Percentiles rank a stretch among this genome's conserved stretches.
These are phyloP conservation scores for Blastobotrys apis DNA, from an alignment of 1,139 yeast species.

Conservation along the genomic window DNA sequence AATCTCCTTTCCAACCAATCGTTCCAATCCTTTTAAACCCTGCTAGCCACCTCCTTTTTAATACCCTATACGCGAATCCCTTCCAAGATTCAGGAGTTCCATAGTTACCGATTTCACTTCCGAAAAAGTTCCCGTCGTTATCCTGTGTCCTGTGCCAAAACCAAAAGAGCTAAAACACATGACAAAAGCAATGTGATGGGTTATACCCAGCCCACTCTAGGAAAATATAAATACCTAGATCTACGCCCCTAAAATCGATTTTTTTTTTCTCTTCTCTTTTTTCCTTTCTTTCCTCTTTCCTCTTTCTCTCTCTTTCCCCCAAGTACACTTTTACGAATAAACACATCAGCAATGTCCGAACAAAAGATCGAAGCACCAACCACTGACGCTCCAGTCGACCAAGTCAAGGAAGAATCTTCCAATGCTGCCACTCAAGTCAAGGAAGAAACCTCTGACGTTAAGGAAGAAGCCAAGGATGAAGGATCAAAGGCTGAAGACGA, in stretches of 20 bases:
- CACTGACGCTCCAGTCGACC: slow-evolving; percentile 24
- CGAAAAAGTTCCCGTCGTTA: too few species aligned
- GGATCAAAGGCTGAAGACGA: slow-evolving; percentile 14
- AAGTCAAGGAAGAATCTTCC: slow-evolving; percentile 8
- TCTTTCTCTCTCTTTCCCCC: slow-evolving; percentile 2
- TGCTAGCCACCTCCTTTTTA: too few species aligned
- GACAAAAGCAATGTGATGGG: too few species aligned
- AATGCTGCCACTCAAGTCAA: slow-evolving; percentile 5
- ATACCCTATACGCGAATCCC: too few species aligned
- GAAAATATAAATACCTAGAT: slow-evolving; percentile 5
- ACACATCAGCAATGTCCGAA: slow-evolving; percentile 6
- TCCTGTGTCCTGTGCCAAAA: too few species aligned
- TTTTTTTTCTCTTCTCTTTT: slow-evolving; percentile 2
- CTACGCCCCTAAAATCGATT: neutral
- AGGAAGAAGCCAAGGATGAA: slow-evolving; percentile 10
- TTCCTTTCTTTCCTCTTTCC: slow-evolving; percentile 1
- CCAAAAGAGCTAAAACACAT: too few species aligned
- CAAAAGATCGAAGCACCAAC: slow-evolving; percentile 12
- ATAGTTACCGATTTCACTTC: too few species aligned
- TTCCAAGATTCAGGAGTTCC: too few species aligned
- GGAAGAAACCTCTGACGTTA: neutral
- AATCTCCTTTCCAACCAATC: too few species aligned
- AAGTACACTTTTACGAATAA: neutral
- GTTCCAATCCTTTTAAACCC: too few species aligned
- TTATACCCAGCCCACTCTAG: too few species aligned